phyloP scores from a whole-genome alignment of 352 stramenopile species.

The Phytopythium delawarense region DNA sequence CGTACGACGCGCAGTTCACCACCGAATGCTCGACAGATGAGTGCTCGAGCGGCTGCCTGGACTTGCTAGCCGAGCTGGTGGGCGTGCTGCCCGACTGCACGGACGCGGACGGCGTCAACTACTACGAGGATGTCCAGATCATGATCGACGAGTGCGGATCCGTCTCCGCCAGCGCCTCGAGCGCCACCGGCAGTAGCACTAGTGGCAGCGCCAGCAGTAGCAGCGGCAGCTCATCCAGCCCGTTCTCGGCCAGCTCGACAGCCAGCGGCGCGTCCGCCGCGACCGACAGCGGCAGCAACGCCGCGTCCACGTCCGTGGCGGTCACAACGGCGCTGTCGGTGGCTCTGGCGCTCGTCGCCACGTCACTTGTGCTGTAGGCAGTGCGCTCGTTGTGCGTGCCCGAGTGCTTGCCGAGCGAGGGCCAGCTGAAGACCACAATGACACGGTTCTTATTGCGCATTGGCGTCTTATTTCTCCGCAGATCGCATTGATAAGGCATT shows the following conservation, averaged over 20 bases:
- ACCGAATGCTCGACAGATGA: neutral
- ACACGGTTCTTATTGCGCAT: neutral
- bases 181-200: neutral
- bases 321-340: neutral
- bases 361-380: conserved; percentile 3
- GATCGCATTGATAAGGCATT: neutral
- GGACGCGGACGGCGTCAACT: conserved; percentile 6
- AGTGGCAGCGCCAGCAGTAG: neutral
- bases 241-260: neutral
- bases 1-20: conserved; percentile 5
- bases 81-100: neutral
- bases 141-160: neutral
- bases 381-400: too few relatives aligned
- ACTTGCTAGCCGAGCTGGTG: neutral
- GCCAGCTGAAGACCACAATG: neutral
- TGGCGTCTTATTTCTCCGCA: neutral
- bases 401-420: neutral
- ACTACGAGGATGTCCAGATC: conserved; percentile 1
- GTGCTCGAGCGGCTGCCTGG: conserved; percentile 4
- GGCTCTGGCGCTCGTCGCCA: neutral
- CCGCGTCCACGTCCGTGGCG: neutral
- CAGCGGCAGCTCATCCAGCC: neutral
- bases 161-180: neutral
- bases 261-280: neutral
- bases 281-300: neutral